These are phyloP conservation scores for Paracamarosporium sp. DNA, from an alignment of 2,329 filamentous ascomycete species.

Conservation along the genomic window DNA sequence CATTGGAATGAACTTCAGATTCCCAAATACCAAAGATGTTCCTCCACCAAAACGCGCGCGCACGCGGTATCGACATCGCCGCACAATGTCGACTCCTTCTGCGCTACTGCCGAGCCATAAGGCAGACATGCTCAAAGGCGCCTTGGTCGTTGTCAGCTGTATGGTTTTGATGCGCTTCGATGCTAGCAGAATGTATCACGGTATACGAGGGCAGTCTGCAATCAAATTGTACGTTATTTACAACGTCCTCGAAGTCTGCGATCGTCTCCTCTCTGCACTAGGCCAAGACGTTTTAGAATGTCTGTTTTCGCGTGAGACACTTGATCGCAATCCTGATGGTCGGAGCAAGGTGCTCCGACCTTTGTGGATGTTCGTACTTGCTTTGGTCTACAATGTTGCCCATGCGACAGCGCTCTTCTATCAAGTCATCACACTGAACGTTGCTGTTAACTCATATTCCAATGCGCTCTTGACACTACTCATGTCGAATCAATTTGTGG, in stretches of 20 bases:
- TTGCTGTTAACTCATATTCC: conserved; percentile 97
- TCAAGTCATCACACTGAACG: conserved; percentile 96
- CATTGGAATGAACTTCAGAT: conserved; percentile 28
- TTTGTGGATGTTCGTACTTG: conserved; percentile 87
- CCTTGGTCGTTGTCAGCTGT: conserved; percentile 86
- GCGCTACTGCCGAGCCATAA: conserved; percentile 88
- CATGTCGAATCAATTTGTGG: conserved; percentile 97
- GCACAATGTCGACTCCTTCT: conserved; percentile 85
- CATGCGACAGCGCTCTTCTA: conserved; percentile 93
- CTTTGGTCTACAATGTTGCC: conserved; percentile 84
- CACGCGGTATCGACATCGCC: conserved; percentile 64
- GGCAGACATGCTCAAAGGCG: conserved; percentile 89
- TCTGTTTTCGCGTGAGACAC: conserved; percentile 88
- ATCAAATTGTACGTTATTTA: conserved; percentile 99
- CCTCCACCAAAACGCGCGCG: conserved; percentile 34
- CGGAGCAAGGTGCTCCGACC: conserved; percentile 90
- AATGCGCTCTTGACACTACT: conserved; percentile 92
- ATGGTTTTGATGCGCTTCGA: conserved; percentile 88
- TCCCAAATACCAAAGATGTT: conserved; percentile 35
- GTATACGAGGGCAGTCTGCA: conserved; percentile 92
- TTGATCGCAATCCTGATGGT: conserved; percentile 85
- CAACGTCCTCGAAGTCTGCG: conserved; percentile 92
- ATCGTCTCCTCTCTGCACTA: conserved; percentile 86
- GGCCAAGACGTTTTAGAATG: conserved; percentile 97
- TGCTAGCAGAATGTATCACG: conserved; percentile 97